Base-by-base conservation (phyloP, 2,329 filamentous ascomycete species). In the Lachnellula occidentalis region DNA sequence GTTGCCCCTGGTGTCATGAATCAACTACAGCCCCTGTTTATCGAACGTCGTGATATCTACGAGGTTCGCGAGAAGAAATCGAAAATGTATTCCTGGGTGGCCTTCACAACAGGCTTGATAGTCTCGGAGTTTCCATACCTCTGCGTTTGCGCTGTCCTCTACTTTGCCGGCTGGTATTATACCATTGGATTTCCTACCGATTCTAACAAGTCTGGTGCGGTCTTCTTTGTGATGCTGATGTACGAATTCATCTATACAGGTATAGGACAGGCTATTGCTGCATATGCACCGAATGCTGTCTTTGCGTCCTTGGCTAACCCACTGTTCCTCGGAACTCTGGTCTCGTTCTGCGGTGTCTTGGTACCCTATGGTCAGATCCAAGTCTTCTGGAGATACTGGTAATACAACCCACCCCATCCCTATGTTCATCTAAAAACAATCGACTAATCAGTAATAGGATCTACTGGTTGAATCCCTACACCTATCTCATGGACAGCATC, bases 281-380 rank as follows among this genome's bases (percentile, higher is more conserved):
- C 82, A 1, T 85, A 83, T 56, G 78, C 81, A 0, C 82, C 82
- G 0, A 84, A 82, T 58, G 80, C 76, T 34, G 76, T 82, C 11
- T 83, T 83, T 45, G 82, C 82, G 0, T 72, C 79, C 0, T 72
- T 85, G 4, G 75, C 77, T 56, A 84, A 83, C 58, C 80, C 80
- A 0, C 64, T 85, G 0, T 50, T 83, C 12, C 70, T 85, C 53
- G 75, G 77, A 6, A 68, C 82, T 39, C 73, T 90, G 2, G 77
- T 89, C 8, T 81, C 79, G 1, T 91, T 92, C 73, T 90, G 86
- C 62, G 88, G 88, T 58, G 85, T 91, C 1, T 74, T 90, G 5
- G 87, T 90, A 0, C 86, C 87, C 0, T 88, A 85, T 58, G 58
- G 64, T 0, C 76, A 78, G 27, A 76, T 91, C 21, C 79, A 82